Base-by-base conservation (phyloP, 2,329 filamentous ascomycete genomes). In the Magnaporthiopsis rhizophila region DNA sequence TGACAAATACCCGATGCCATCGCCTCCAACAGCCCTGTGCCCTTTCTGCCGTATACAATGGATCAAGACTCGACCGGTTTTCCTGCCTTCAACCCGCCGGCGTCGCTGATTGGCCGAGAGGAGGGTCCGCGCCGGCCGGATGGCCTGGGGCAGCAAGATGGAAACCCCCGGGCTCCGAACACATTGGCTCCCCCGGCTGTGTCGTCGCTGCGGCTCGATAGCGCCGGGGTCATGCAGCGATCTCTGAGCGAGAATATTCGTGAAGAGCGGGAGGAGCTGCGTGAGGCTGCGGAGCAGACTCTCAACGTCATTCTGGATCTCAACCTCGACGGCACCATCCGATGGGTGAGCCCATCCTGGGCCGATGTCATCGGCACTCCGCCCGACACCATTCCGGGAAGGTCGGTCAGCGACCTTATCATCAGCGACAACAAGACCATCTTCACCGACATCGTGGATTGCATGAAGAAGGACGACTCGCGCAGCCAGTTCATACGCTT, bases 311-410 rank as follows among this genome's bases (percentile, higher is more conserved):
- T 99, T 74, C 84, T 99, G 73, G 94, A 99, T 78, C 83, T 99
- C 68, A 92, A 92, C 72, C 84, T 98, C 64, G 90, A 97, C 73
- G 92, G 92, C 68, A 89, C 87, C 66, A 89, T 99, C 71, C 90
- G 92, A 77, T 99, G 95, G 91, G 93, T 96, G 71, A 98, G 94
- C 74, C 91, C 93, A 15, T 97, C 94, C 21, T 99, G 95, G 95
- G 86, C 86, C 66, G 92, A 98, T 71, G 89, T 99, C 62, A 89
- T 98, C 66, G 95, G 95, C 65, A 94, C 90, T 4, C 79, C 85
- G 59, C 83, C 88, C 56, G 87, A 90, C 58, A 83, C 85, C 9
- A 86, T 97, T 62, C 83, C 90, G 69, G 91, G 91, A 65, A 88
- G 86, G 68, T 83, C 87, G 66, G 92, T 99, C 68, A 84, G 90